A percentile compares a stretch with the other conserved stretches of the same genome.
Conservation (phyloP, 768 basidiomycete species). For the Xerocomus brunneocitrinus region DNA sequence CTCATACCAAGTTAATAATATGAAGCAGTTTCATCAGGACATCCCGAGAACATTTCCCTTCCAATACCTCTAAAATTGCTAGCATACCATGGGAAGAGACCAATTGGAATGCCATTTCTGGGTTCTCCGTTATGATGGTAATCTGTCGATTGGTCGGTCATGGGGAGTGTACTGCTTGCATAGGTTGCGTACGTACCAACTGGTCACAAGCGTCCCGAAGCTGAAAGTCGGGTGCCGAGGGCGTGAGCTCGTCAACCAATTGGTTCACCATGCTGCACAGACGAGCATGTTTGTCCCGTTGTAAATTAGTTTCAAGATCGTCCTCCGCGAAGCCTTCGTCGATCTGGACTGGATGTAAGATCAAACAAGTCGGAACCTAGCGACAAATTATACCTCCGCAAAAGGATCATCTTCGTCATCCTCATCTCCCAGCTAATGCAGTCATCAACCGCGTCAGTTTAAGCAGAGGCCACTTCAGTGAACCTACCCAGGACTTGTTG, state of each 20-base stretch:
- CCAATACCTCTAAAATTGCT: constrained; percentile 89
- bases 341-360: constrained; percentile 45
- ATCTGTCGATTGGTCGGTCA: constrained; percentile 44
- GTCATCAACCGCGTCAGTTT: not conserved
- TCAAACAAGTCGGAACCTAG: not conserved
- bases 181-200: constrained; percentile 48
- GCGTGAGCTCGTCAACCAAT: constrained; percentile 82
- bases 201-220: constrained; percentile 84
- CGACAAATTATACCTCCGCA: constrained; percentile 58
- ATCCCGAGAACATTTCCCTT: constrained; percentile 81
- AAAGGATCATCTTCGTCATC: constrained; percentile 95
- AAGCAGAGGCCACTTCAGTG: constrained; percentile 6
- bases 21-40: constrained; percentile 81
- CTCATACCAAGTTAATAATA: constrained; percentile 77
- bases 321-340: constrained; percentile 92
- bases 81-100: constrained; percentile 94
- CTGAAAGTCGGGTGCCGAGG: constrained; percentile 76
- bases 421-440: constrained; percentile 66
- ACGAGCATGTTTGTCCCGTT: constrained; percentile 90
- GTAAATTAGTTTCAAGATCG: constrained; percentile 86
- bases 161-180: not conserved
- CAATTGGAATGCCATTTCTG: constrained; percentile 84
- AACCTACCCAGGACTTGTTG: constrained; percentile 80
- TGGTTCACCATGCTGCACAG: constrained; percentile 77
- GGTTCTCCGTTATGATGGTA: constrained; percentile 67